A percentile compares a stretch with the other conserved stretches of the same genome.
phyloP scores from a whole-genome alignment of 2,329 filamentous ascomycete species.

The Colletotrichum acutatum region DNA sequence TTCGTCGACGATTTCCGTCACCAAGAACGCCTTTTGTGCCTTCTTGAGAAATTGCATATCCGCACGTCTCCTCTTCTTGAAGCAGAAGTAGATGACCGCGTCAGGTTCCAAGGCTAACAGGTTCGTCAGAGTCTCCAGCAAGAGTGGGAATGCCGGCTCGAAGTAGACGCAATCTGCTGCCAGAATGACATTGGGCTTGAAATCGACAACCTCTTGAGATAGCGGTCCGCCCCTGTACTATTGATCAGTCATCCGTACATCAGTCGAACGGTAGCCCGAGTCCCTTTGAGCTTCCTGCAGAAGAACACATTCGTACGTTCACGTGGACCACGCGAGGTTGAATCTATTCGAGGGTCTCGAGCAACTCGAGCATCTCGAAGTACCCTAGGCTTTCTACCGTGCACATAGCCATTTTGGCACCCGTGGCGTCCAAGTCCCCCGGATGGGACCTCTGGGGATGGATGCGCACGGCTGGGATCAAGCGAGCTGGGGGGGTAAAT shows the following conservation, averaged over 20 bases:
- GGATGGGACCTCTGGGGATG: not conserved
- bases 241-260: slow-evolving; percentile 24
- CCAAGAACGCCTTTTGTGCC: slow-evolving; percentile 73
- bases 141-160: slow-evolving; percentile 91
- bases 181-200: slow-evolving; percentile 83
- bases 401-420: not conserved
- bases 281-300: not conserved
- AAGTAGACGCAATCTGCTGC: slow-evolving; percentile 98
- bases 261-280: slow-evolving; percentile 1
- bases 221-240: slow-evolving; percentile 68
- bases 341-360: not conserved
- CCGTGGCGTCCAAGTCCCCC: not conserved
- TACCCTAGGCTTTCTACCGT: not conserved
- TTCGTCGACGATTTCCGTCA: slow-evolving; percentile 72
- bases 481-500: not conserved
- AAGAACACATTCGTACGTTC: not conserved
- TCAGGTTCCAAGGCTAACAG: slow-evolving; percentile 78
- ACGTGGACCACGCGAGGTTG: not conserved
- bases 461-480: slow-evolving; percentile 13
- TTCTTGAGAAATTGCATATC: slow-evolving; percentile 80
- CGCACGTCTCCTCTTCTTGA: slow-evolving; percentile 89
- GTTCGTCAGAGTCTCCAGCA: slow-evolving; percentile 81
- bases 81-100: slow-evolving; percentile 82
- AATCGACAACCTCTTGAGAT: slow-evolving; percentile 60
- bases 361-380: not conserved